Conservation (phyloP, 257 asterid genomes). For the Salvia rosmarinus region DNA sequence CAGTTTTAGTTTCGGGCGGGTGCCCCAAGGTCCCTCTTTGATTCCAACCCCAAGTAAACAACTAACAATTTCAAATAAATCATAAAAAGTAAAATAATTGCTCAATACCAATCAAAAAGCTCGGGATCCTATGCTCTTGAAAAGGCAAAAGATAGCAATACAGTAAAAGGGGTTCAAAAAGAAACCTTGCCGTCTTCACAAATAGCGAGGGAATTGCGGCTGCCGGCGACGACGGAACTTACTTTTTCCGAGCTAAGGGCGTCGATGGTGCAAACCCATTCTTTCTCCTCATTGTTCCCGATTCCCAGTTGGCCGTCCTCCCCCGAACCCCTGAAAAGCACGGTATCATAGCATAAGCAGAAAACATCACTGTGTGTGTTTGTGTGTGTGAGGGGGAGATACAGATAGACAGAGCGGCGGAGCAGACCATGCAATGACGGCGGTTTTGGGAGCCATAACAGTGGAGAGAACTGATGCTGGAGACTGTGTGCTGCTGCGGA, state of each 20-base stretch:
- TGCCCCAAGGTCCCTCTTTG: conserved; percentile 98
- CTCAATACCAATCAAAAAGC: conserved; percentile 17
- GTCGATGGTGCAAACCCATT: conserved; percentile 71
- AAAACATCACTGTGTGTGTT: background rate
- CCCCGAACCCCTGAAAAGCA: conserved; percentile 86
- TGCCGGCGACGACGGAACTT: conserved; percentile 83
- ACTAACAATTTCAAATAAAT: conserved; percentile 42
- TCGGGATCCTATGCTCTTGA: background rate
- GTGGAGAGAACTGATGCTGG: conserved; percentile 7
- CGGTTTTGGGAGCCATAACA: conserved; percentile 63
- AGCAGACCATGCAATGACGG: conserved; percentile 80
- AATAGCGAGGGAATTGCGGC: conserved; percentile 95
- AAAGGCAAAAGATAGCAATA: background rate
- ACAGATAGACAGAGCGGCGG: conserved; percentile 19
- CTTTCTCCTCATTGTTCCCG: conserved; percentile 83
- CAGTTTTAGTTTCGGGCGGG: conserved; percentile 84
- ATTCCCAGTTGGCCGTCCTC: conserved; percentile 97
- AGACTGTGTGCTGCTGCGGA: conserved; percentile 10
- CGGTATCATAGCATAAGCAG: conserved; percentile 19
- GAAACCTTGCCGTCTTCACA: conserved; percentile 91
- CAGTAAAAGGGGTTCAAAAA: conserved; percentile 9
- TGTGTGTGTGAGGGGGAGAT: background rate
- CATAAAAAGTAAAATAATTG: conserved; percentile 12
- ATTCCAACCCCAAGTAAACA: conserved; percentile 99
- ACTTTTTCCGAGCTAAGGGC: conserved; percentile 61